phyloP scores from a whole-genome alignment of 2,329 filamentous ascomycete genomes.

The Pseudogymnoascus sp. region DNA sequence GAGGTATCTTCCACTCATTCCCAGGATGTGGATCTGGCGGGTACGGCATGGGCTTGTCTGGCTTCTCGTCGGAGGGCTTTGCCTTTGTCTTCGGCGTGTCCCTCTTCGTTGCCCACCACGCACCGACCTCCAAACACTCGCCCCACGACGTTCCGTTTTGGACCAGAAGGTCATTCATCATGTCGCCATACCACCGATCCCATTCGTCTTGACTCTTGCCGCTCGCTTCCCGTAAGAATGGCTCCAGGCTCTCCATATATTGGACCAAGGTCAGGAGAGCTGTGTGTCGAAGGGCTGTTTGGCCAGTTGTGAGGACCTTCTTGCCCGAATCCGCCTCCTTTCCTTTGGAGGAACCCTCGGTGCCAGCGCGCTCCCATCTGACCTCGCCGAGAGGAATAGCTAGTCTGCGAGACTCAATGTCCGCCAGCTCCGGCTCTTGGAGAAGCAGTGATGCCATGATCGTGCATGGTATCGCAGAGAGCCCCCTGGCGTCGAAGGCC shows the following conservation, averaged over 20 bases:
- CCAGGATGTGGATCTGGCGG: conserved; percentile 7
- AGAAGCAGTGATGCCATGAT: conserved; percentile 66
- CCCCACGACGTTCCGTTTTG: conserved; percentile 72
- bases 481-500: conserved; percentile 60
- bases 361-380: conserved; percentile 75
- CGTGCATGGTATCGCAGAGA: conserved; percentile 71
- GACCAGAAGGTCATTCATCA: conserved; percentile 76
- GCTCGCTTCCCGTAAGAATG: conserved; percentile 69
- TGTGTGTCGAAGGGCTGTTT: conserved; percentile 65
- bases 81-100: background rate
- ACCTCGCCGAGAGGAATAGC: conserved; percentile 82
- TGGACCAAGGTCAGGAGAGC: conserved; percentile 76
- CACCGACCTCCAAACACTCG: conserved; percentile 78
- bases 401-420: conserved; percentile 64
- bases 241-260: conserved; percentile 78
- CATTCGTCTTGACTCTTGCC: conserved; percentile 87
- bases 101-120: conserved; percentile 77
- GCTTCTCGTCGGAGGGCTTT: background rate
- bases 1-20: conserved; percentile 8
- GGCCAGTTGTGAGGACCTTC: conserved; percentile 41
- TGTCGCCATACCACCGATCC: conserved; percentile 79
- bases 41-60: conserved; percentile 7
- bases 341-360: conserved; percentile 37
- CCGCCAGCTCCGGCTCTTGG: conserved; percentile 70
- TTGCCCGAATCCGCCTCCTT: conserved; percentile 24